A percentile compares a stretch with the other conserved stretches of the same genome.
Conservation (phyloP, 2,329 filamentous ascomycete genomes). For the Fusarium graminum region DNA sequence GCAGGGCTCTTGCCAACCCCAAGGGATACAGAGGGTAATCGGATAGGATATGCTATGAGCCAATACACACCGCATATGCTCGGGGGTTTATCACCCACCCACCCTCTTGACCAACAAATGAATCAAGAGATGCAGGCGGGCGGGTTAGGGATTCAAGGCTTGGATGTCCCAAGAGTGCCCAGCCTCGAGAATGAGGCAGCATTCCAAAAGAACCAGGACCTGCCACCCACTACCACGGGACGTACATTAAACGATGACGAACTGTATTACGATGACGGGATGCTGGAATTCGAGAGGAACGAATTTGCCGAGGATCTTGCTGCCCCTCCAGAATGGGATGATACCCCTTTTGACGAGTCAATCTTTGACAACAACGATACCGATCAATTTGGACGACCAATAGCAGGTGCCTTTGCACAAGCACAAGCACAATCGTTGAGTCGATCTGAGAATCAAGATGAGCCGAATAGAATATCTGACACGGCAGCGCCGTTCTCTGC, state of each 20-base stretch:
- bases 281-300: constrained; percentile 61
- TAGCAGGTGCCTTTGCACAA: constrained; percentile 69
- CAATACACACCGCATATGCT: constrained; percentile 57
- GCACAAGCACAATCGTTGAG: constrained; percentile 65
- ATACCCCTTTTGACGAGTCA: constrained; percentile 76
- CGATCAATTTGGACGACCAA: constrained; percentile 71
- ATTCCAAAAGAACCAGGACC: constrained; percentile 43
- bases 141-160: constrained; percentile 61
- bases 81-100: constrained; percentile 35
- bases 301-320: constrained; percentile 63
- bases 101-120: constrained; percentile 24
- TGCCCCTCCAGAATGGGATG: constrained; percentile 60
- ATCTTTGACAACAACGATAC: constrained; percentile 78
- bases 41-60: constrained; percentile 69
- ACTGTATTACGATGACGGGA: constrained; percentile 77
- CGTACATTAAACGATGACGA: constrained; percentile 65
- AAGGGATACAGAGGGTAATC: constrained; percentile 66
- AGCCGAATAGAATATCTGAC: constrained; percentile 62
- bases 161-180: constrained; percentile 42
- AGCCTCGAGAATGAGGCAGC: constrained; percentile 40
- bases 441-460: constrained; percentile 50
- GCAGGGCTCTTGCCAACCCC: constrained; percentile 65
- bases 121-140: constrained; percentile 44
- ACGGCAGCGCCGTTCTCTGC: constrained; percentile 60
- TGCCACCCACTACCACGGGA: constrained; percentile 26